phyloP scores from a whole-genome alignment of 768 basidiomycete genomes.

The Mycena amicta region DNA sequence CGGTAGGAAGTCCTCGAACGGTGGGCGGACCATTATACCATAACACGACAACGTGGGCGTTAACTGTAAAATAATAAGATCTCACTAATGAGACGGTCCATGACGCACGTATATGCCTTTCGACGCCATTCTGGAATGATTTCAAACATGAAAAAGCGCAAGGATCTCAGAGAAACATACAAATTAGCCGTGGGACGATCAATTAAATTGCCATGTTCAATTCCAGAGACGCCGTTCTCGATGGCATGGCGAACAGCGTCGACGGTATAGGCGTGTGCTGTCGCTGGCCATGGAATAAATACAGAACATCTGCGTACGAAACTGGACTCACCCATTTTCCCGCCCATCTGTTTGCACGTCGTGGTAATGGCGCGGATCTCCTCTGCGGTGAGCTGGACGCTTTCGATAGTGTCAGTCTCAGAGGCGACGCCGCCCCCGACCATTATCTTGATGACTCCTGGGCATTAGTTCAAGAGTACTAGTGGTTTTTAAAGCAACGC shows the following conservation, averaged over 20 bases:
- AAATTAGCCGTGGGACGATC: constrained; percentile 39
- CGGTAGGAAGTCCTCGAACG: constrained; percentile 44
- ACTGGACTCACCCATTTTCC: constrained; percentile 38
- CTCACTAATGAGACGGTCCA: too few species aligned
- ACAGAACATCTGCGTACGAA: too few species aligned
- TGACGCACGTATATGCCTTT: constrained; percentile 38
- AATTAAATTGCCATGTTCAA: constrained; percentile 51
- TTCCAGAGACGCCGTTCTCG: constrained; percentile 45
- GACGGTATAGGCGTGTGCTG: constrained; percentile 38
- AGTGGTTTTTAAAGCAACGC: background rate
- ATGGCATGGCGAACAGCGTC: constrained; percentile 46
- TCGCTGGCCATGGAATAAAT: too few species aligned
- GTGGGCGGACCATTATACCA: constrained; percentile 44
- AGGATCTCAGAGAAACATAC: too few species aligned
- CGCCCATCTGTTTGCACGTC: constrained; percentile 44
- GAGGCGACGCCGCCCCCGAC: constrained; percentile 45
- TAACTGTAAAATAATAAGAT: too few species aligned
- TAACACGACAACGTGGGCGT: constrained; percentile 48
- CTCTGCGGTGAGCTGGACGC: constrained; percentile 43
- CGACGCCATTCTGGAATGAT: constrained; percentile 36
- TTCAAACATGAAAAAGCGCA: too few species aligned
- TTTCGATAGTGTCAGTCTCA: constrained; percentile 46
- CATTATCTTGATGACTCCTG: constrained; percentile 40
- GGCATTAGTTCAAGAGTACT: too few species aligned
- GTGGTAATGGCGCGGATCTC: constrained; percentile 46